Evolutionary conservation across 345 rosid genomes (phyloP), one percentile per base, ranked within the genome.

Genomic region (Linum usitatissimum): DNA sequence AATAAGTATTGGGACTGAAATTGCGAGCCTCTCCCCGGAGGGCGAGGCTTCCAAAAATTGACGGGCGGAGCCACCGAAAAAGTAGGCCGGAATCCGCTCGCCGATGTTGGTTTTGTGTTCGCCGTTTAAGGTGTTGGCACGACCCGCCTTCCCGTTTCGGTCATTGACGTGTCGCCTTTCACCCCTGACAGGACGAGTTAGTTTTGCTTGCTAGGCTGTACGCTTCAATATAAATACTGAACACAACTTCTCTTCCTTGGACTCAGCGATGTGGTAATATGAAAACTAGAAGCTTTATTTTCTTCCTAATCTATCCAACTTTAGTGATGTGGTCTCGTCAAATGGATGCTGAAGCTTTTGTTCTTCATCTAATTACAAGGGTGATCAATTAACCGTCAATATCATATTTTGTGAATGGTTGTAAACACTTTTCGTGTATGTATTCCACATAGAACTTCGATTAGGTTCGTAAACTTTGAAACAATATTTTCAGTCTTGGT

Each of bases 41-140:
- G 76, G 77, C 3, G 7, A 21, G 86, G 83, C 87, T 84, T 84
- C 89, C 91, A 90, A 86, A 90, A 86, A 86, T 86, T 84, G 91
- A 64, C 95, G 91, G 80, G 90, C 76, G 1, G 71, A 75, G 65
- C 78, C 68, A 70, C 89, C 83, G 0, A n/a, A 2, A 5, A 83
- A 79, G 91, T 84, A 85, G 79, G 80, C 83, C 7, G 5, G 68
- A 57, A 63, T 81, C 69, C 79, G 57, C 96, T 82, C 95, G 95
- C 78, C 90, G 30, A 0, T 0, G 1, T 1, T 0, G 0, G 0
- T n/a, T n/a, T 15, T 9, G 74, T 71, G 88, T 76, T 78, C 84
- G 77, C 67, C 68, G 61, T 38, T 56, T 18, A 59, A 66, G 82
- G 95, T 67, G 95, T 80, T 68, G 90, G 96, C 96, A 79, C 79